Evolutionary conservation across 768 basidiomycete genomes (phyloP).

Genomic region (Agrocybe pediades): DNA sequence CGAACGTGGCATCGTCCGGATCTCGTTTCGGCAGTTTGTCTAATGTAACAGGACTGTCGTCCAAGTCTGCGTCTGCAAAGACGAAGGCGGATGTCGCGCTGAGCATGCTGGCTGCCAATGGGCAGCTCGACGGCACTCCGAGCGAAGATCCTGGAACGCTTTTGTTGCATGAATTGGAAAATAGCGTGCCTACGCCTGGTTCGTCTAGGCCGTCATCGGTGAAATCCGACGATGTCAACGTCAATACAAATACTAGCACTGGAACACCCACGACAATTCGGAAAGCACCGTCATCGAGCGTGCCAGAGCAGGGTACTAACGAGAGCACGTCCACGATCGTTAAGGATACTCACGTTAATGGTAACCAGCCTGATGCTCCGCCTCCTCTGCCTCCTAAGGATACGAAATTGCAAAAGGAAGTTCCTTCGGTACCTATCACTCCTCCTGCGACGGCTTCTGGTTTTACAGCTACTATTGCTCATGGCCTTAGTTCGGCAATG

Average conservation of each 20-base stretch:
- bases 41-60: constrained; percentile 14
- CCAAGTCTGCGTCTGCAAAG: constrained; percentile 6
- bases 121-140: constrained; percentile 36
- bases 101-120: constrained; percentile 51
- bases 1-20: constrained; percentile 2
- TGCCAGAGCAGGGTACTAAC: constrained; percentile 37
- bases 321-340: constrained; percentile 41
- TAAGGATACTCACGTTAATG: constrained; percentile 9
- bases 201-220: constrained; percentile 29
- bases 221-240: constrained; percentile 32
- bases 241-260: constrained; percentile 20
- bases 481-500: constrained; percentile 58
- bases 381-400: constrained; percentile 30
- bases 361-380: constrained; percentile 12
- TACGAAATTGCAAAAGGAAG: constrained; percentile 7
- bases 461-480: constrained; percentile 49
- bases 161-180: constrained; percentile 32
- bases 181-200: constrained; percentile 34
- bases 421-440: constrained; percentile 3
- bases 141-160: constrained; percentile 44
- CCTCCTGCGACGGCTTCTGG: constrained; percentile 36
- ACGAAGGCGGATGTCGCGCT: constrained; percentile 52
- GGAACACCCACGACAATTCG: constrained; percentile 14
- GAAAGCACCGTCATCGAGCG: constrained; percentile 35
- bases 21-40: constrained; percentile 19